Conservation (phyloP, 768 basidiomycete genomes). For the Postia placenta region DNA sequence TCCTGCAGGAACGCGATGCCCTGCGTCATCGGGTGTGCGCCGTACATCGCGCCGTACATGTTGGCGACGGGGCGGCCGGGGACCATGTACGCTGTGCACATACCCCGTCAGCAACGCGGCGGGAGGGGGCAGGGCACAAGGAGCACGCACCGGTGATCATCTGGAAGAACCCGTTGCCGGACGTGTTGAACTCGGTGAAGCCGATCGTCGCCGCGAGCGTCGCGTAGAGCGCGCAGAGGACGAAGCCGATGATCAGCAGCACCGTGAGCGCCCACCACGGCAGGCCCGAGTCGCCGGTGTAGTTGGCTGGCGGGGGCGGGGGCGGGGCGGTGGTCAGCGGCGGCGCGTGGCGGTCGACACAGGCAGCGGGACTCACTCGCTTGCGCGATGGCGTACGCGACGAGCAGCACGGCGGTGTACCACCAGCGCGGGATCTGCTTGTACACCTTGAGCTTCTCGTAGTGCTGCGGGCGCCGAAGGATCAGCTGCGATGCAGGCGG, state of each 20-base stretch:
- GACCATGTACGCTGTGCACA: conserved; percentile 21
- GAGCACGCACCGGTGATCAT: conserved; percentile 12
- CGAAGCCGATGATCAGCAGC: conserved; percentile 42
- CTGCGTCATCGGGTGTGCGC: conserved; percentile 32
- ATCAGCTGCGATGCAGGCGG: background rate
- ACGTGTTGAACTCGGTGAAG: conserved; percentile 22
- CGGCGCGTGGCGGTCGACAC: background rate
- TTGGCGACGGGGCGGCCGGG: conserved; percentile 25
- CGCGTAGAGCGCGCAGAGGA: conserved; percentile 48
- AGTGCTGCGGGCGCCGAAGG: conserved; percentile 27
- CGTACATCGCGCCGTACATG: conserved; percentile 39
- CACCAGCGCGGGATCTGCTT: conserved; percentile 45
- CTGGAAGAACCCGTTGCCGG: conserved; percentile 26
- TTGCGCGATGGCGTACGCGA: conserved; percentile 46
- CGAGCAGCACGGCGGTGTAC: conserved; percentile 39
- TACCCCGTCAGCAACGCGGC: background rate
- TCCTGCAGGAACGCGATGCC: conserved; percentile 49
- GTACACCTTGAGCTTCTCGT: conserved; percentile 46
- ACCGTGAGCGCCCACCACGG: conserved; percentile 51
- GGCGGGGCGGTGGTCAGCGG: background rate
- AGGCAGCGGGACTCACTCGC: conserved; percentile 6
- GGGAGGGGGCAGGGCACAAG: background rate
- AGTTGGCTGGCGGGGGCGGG: conserved; percentile 21
- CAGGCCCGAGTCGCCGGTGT: conserved; percentile 27
- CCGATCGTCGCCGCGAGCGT: conserved; percentile 36